Base-by-base conservation (phyloP, 2,329 filamentous ascomycete species). In the Paecilomyces fulvus region DNA sequence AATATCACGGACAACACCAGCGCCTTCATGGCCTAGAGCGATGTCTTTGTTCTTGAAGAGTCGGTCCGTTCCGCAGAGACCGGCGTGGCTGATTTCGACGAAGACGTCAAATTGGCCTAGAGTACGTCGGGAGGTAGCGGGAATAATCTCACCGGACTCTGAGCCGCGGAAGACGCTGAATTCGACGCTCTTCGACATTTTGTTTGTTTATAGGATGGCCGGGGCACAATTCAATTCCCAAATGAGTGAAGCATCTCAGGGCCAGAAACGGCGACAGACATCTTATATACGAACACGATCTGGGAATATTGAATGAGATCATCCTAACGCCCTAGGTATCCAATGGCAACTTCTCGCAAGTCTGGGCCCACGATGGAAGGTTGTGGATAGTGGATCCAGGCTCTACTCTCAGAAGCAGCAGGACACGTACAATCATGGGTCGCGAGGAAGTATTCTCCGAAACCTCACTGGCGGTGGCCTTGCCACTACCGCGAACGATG, bases 11-110 rank as follows among this genome's bases (percentile, higher is more conserved):
- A 83, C 73, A 7, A 80, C 63, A 52, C 81, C 81, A 30, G 78
- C 76, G 56, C 80, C 81, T 63, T 83, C 80, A 67, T 83, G 80
- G 50, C 80, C 80, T 28, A 83, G 73, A 2, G 56, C 69, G 43
- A 65, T 63, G 30, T 63, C 56, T 6, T 55, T 50, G 25, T 58
- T 52, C 51, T 53, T 53, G 53, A 56, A 66, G 52, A 62, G 62
- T 53, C 60, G 57, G 48, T 66, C 64, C 1, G 63, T 65, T 12
- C 63, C 63, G 52, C 63, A 66, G 51, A 66, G 55, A 31, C 64
- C 62, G 3, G 62, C 59, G 43, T 64, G 60, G 2, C 63, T 65
- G 37, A 60, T 62, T 43, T 60, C 57, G 20, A 65, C 53, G 33
- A 64, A 61, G 11, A 62, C 62, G 4, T 63, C 58, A 12, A 55